Percentiles rank a stretch among this genome's conserved stretches.
These are phyloP conservation scores for Chlorella sp. DNA, from an alignment of 139 green algal species.

Conservation along the genomic window DNA sequence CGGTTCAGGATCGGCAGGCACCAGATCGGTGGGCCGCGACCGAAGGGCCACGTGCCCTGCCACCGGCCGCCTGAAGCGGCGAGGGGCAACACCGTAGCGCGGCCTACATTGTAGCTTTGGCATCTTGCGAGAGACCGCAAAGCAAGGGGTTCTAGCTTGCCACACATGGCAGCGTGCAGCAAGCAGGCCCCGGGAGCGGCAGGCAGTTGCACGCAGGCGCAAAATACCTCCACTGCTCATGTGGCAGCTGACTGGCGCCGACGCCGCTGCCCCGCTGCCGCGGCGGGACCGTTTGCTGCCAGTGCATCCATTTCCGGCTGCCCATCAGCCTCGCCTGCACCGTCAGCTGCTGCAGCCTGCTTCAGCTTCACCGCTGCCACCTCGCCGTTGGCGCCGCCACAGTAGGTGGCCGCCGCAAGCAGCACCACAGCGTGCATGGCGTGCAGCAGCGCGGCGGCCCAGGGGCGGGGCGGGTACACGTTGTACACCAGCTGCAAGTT, in stretches of 20 bases:
- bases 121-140: too few relatives aligned
- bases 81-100: too few relatives aligned
- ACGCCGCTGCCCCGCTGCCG: neutral
- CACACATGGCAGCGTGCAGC: too few relatives aligned
- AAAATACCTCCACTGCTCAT: too few relatives aligned
- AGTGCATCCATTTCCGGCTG: neutral
- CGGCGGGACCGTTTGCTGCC: neutral
- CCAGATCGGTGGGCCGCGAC: too few relatives aligned
- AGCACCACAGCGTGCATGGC: conserved; percentile 10
- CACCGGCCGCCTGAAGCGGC: too few relatives aligned
- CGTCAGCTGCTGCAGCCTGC: neutral
- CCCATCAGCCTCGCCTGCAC: neutral
- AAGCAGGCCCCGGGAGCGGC: too few relatives aligned
- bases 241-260: neutral
- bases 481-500: conserved; percentile 50
- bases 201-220: too few relatives aligned
- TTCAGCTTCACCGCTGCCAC: neutral
- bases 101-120: too few relatives aligned
- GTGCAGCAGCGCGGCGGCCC: conserved; percentile 33
- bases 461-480: conserved; percentile 42
- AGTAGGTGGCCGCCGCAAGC: neutral
- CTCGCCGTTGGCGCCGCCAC: neutral
- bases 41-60: too few relatives aligned
- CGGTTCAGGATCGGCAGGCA: too few relatives aligned
- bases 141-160: too few relatives aligned